Base-by-base conservation (phyloP, 148 eudicot species). In the Cornus florida region DNA sequence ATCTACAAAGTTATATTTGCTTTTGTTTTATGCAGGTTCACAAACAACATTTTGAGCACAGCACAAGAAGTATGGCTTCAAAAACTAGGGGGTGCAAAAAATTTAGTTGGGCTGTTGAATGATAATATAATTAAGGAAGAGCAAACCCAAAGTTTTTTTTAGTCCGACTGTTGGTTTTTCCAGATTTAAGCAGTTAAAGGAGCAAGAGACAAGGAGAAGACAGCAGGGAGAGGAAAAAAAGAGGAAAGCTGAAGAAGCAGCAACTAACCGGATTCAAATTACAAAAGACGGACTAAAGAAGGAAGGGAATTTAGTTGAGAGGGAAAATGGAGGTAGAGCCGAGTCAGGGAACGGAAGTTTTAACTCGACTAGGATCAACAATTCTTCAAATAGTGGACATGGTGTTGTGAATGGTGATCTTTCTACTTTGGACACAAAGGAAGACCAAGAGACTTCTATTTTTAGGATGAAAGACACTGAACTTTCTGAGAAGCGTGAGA, bases 51-150 rank as follows among this genome's bases (percentile, higher is more conserved):
- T 65, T 83, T 95, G 80, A 95, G 99, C 86, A 92, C 97, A 31
- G 92, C 83, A 71, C 99, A 95, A 84, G 95, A 93, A 89, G 91
- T 92, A 69, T 95, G 89, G 91, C 93, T 95, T 82, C 97, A 92
- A 83, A 92, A 91, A 81, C 74, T 87, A 83, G 97, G 97, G 2
- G 98, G 95, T 59, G 95, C 92, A 10, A 90, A 86, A 67, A 92
- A 85, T 84, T 91, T 93, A 4, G 31, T 84, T 33, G 87, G 74
- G 79, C 80, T 85, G 77, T 65, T 95, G 12, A 88, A 76, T 77
- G 84, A 83, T 41, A 88, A 88, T 70, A 43, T 80, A 22, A n/a
- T 84, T 12, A 82, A 85, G 82, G 92, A 89, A 68, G 89, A 88
- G 60, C 87, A 59, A 73, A 7, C 84, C 24, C 78, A 86, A 75